phyloP scores from a whole-genome alignment of 2,329 filamentous ascomycete species.

The Arthrinium phaeospermum region DNA sequence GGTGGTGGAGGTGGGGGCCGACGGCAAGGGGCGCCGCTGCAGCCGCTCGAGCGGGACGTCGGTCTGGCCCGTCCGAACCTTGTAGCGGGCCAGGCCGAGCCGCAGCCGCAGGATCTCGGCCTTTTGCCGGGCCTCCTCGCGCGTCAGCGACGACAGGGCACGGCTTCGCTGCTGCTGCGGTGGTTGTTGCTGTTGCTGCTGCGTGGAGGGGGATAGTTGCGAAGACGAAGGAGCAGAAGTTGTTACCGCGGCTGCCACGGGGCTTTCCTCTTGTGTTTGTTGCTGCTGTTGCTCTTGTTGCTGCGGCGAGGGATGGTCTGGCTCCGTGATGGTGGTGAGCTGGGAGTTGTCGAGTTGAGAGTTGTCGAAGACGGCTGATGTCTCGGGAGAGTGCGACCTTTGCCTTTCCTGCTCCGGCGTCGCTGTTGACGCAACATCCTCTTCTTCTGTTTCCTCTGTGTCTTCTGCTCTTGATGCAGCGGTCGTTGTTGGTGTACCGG shows the following conservation, averaged over 20 bases:
- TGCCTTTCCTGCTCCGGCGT: slow-evolving; percentile 10
- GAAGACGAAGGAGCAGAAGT: neutral
- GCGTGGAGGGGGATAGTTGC: neutral
- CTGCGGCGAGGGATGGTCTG: slow-evolving; percentile 39
- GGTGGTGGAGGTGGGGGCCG: neutral
- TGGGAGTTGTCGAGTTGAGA: slow-evolving; percentile 45
- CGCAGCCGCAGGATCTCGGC: slow-evolving; percentile 71
- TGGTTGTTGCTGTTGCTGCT: neutral
- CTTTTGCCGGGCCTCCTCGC: slow-evolving; percentile 63
- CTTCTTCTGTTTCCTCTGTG: neutral
- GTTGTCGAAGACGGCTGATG: slow-evolving; percentile 56
- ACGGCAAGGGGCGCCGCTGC: slow-evolving; percentile 45
- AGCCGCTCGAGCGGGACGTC: slow-evolving; percentile 68
- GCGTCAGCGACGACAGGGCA: slow-evolving; percentile 45
- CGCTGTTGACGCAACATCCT: too few species aligned
- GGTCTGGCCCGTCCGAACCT: slow-evolving; percentile 75
- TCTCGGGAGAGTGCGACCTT: slow-evolving; percentile 43
- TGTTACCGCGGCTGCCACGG: slow-evolving; percentile 13
- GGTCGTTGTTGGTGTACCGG: neutral
- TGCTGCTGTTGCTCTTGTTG: neutral
- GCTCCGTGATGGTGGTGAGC: slow-evolving; percentile 55
- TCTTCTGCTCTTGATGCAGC: neutral
- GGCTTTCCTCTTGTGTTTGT: neutral
- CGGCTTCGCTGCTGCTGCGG: slow-evolving; percentile 27
- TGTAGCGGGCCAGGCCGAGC: slow-evolving; percentile 76